These are phyloP conservation scores for Sphagnum magellanicum DNA, from an alignment of 228 moss, liverwort and hornwort species.

Conservation along the genomic window DNA sequence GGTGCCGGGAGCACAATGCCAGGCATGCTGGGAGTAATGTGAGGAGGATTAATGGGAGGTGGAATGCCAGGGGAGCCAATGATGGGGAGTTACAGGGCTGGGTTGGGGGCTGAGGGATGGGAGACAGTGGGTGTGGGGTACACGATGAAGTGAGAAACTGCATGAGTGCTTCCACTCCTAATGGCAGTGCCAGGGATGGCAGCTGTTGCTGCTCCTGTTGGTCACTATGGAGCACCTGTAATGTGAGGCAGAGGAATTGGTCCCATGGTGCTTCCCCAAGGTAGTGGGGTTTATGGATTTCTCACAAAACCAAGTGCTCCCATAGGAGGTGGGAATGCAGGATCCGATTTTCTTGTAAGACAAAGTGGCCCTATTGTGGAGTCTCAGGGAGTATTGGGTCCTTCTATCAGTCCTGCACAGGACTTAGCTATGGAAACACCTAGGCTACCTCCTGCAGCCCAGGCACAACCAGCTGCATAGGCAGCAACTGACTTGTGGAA, in stretches of 20 bases:
- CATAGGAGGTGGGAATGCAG: slow-evolving; percentile 9
- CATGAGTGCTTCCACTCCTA: slow-evolving; percentile 17
- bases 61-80: slow-evolving; percentile 13
- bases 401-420: slow-evolving; percentile 10
- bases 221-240: too few relatives aligned
- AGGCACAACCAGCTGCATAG: slow-evolving; percentile 11
- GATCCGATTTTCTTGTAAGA: slow-evolving; percentile 10
- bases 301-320: slow-evolving; percentile 31
- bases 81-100: background rate
- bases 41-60: slow-evolving; percentile 5
- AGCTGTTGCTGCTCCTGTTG: background rate
- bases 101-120: slow-evolving; percentile 34
- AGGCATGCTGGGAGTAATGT: slow-evolving; percentile 13
- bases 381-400: slow-evolving; percentile 10
- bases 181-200: slow-evolving; percentile 8
- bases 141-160: slow-evolving; percentile 28
- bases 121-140: slow-evolving; percentile 19
- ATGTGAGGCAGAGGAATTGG: background rate
- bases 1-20: slow-evolving; percentile 13
- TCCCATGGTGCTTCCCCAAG: slow-evolving; percentile 21
- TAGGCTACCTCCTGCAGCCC: slow-evolving; percentile 14
- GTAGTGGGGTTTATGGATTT: slow-evolving; percentile 11
- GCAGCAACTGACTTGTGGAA: slow-evolving; percentile 11
- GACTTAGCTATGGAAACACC: slow-evolving; percentile 15
- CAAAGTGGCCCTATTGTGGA: slow-evolving; percentile 3